Conservation (phyloP, 75 land plant genomes). For the Larix kaempferi region DNA sequence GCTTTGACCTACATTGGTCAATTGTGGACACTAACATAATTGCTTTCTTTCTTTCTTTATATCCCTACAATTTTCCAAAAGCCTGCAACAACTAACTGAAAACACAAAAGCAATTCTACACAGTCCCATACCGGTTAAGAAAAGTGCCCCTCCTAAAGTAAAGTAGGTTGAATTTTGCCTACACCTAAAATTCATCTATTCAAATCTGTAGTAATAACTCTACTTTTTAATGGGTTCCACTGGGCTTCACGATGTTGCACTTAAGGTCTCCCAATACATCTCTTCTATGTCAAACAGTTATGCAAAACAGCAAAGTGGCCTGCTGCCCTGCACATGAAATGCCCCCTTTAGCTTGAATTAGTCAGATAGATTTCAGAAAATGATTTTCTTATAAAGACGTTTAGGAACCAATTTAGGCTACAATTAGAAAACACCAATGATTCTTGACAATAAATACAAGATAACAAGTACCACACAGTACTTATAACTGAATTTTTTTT, state of each 20-base stretch:
- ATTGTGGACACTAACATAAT: too few species aligned
- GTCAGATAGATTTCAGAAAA: background rate
- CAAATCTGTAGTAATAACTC: background rate
- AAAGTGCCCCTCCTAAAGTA: background rate
- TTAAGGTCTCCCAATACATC: background rate
- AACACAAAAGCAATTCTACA: too few species aligned
- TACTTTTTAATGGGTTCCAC: too few species aligned
- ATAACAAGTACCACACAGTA: background rate
- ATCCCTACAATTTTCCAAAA: too few species aligned
- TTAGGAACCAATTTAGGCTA: background rate
- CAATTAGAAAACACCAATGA: background rate
- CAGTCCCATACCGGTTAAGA: too few species aligned
- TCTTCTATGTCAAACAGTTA: background rate
- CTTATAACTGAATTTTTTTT: background rate
- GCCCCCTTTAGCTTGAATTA: background rate
- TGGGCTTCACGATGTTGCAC: too few species aligned
- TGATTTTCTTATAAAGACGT: too few species aligned
- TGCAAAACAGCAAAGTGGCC: background rate
- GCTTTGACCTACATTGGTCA: too few species aligned
- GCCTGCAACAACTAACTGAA: too few species aligned
- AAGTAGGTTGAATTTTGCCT: background rate
- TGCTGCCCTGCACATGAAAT: background rate
- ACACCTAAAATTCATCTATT: background rate
- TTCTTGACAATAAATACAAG: background rate
- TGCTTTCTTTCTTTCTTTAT: too few species aligned